Evolutionary conservation across 164 flowering plant species (phyloP).

Genomic region (Annona squamosa): DNA sequence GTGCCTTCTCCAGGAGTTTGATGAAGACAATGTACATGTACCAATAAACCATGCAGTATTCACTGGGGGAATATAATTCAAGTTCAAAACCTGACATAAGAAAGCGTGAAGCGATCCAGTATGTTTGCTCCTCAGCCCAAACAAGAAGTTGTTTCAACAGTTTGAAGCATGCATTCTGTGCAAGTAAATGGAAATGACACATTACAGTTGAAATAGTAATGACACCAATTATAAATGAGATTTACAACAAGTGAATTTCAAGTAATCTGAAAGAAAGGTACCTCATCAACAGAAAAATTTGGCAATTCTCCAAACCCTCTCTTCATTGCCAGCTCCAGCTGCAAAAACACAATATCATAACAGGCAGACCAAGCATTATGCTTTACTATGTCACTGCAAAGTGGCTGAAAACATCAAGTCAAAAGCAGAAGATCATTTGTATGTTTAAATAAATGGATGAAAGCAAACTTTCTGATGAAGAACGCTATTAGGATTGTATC

Average conservation of each 20-base stretch:
- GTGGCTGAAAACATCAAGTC: neutral
- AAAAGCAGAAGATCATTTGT: neutral
- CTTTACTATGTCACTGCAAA: too few species aligned
- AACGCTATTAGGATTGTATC: neutral
- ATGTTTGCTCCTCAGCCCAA: conserved; percentile 96
- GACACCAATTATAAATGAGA: neutral
- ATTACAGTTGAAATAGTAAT: neutral
- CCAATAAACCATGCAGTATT: conserved; percentile 99
- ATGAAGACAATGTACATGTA: conserved; percentile 61
- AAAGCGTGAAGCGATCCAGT: conserved; percentile 90
- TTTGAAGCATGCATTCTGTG: conserved; percentile 51
- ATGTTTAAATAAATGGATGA: neutral
- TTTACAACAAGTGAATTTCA: neutral
- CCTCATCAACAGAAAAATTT: conserved; percentile 48
- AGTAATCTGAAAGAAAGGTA: conserved; percentile 14
- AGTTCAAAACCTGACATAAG: conserved; percentile 86
- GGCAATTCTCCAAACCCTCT: conserved; percentile 49
- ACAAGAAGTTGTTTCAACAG: conserved; percentile 53
- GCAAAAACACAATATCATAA: conserved; percentile 20
- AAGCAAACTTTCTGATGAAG: neutral
- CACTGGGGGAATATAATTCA: conserved; percentile 85
- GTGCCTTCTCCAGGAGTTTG: conserved; percentile 78
- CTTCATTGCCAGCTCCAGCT: conserved; percentile 68
- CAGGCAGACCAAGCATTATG: neutral
- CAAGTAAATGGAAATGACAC: conserved; percentile 4